A percentile compares a stretch with the other conserved stretches of the same genome.
Conservation (phyloP, 2,329 filamentous ascomycete species). For the Phoma sp. region DNA sequence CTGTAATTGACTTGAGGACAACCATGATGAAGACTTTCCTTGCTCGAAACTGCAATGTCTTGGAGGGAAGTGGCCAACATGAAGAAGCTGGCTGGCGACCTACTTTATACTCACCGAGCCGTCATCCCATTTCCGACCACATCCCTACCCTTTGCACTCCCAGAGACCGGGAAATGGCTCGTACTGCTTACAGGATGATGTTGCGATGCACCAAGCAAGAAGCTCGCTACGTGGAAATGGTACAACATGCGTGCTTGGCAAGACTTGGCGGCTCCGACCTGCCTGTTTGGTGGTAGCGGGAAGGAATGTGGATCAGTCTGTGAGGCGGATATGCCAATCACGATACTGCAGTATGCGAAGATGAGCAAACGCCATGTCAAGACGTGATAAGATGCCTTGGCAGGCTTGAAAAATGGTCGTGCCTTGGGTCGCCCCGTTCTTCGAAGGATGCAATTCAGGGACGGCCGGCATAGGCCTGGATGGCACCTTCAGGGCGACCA, state of each 20-base stretch:
- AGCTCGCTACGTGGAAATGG: constrained; percentile 15
- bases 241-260: constrained; percentile 13
- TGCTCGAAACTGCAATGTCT: background rate
- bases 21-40: constrained; percentile 15
- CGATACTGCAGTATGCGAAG: constrained; percentile 15
- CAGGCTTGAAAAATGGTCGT: constrained; percentile 21
- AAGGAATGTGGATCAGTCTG: constrained; percentile 12
- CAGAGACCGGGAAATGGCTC: constrained; percentile 18
- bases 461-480: constrained; percentile 3
- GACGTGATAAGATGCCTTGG: constrained; percentile 37
- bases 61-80: background rate
- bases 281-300: constrained; percentile 23
- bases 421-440: constrained; percentile 23
- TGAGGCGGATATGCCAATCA: constrained; percentile 21
- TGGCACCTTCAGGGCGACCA: background rate
- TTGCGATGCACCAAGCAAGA: constrained; percentile 15
- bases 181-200: constrained; percentile 16
- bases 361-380: constrained; percentile 27
- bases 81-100: background rate
- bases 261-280: constrained; percentile 22
- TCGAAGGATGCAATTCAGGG: constrained; percentile 12
- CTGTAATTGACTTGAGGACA: constrained; percentile 32
- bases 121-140: constrained; percentile 1
- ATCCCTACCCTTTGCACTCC: constrained; percentile 5
- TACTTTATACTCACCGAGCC: constrained; percentile 18